Evolutionary conservation across 192 early-diverging fungal species (phyloP), one percentile per base, ranked within the genome.

Genomic region (Gaertneriomyces sp.): DNA sequence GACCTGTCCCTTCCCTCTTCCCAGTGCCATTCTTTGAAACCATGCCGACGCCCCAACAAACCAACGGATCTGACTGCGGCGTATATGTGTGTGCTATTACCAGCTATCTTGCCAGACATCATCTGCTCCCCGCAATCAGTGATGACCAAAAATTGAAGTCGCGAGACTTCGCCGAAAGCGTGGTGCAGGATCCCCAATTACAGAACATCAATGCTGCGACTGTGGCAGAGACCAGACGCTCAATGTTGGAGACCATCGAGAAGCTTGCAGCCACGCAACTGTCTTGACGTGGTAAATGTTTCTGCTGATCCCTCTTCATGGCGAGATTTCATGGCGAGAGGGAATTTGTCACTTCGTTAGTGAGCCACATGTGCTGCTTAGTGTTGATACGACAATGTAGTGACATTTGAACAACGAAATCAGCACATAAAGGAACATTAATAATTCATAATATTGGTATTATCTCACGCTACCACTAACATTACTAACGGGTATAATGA

Each of bases 61-160:
- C 17, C 16, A 68, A 68, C 44, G 66, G 53, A 8, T 66, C 33
- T 10, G 70, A 72, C 52, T 72, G 70, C 41, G 70, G 70, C 11
- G 51, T 68, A 4, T 55, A 49, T 43, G 57, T 68, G 7, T 52
- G 53, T 45, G 25, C 38, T 7, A 64, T 56, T 17, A 63, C 67
- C n/a, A 25, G 14, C 2, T 56, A 56, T 25, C n/a, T 56, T 1
- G 54, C n/a, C 25, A 25, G 54, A n/a, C 11, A 11, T 20, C 54
- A 56, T 25, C 54, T 56, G 16, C 54, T 56, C 25, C 54, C 54
- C n/a, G 54, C 19, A 11, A 25, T 56, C n/a, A 56, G 33, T 56
- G 10, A 56, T 10, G 11, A 11, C 25, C 11, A 56, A 56, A 56
- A 11, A 11, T 25, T 56, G 14, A 11, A n/a, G 11, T 11, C 11